Evolutionary conservation across 352 stramenopile species (phyloP), one percentile per base, ranked within the genome.

Genomic region (Aphanomyces astaci): DNA sequence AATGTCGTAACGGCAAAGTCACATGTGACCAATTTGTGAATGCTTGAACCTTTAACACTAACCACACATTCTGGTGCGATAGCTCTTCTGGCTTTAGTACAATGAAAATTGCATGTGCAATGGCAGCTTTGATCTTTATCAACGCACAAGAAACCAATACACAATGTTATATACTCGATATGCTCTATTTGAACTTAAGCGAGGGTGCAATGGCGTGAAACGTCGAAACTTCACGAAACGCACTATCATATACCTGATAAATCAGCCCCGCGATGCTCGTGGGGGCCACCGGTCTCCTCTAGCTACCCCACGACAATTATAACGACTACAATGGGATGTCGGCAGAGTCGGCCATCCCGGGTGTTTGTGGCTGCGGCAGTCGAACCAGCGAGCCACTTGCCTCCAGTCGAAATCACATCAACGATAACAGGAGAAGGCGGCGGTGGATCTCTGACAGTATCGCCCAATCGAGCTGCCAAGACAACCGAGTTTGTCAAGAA

Each of bases 401-500:
- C n/a, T n/a, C n/a, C n/a, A n/a, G n/a, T n/a, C n/a, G n/a, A n/a
- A 7, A 19, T 25, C 45, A 53, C 9, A 25, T 53, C 39, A 46
- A 17, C 17, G 45, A 43, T 25, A 53, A n/a, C 13, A 27, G 9
- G 45, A 27, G 9, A 53, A 53, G 4, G 45, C 45, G 45, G 13
- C 13, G 4, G 45, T 5, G 13, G 13, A 25, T n/a, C 45, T n/a
- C 13, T 24, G 45, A 25, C 45, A 19, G 19, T 19, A 19, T 10
- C 45, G 45, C 13, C 9, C 45, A 59, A 39, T 30, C 51, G 51
- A 30, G 51, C 51, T 22, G 30, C 51, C 19, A 59, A 33, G 22
- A 59, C 51, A 25, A 59, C 51, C 11, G 51, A 59, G n/a, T 59
- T 59, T 59, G 51, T 59, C 4, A 59, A 59, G 27, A 19, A 59